Conservation (phyloP, 108 stramenopile genomes). For the Fistulifera pelliculosa region DNA sequence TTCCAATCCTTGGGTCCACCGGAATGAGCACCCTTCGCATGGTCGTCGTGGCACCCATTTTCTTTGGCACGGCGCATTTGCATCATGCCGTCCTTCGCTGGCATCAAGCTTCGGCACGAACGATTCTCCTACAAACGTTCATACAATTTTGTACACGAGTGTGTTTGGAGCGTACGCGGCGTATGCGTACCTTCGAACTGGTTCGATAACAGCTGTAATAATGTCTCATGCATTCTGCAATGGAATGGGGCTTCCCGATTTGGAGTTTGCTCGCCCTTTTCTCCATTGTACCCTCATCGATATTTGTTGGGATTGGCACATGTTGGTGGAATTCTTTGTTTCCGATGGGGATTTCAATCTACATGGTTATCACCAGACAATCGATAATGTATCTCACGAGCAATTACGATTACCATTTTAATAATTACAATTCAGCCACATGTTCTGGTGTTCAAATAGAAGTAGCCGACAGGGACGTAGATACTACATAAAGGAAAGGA, state of each 20-base stretch:
- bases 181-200: conserved; percentile 57
- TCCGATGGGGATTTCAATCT: conserved; percentile 23
- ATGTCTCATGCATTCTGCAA: conserved; percentile 72
- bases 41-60: conserved; percentile 52
- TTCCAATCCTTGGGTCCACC: conserved; percentile 31
- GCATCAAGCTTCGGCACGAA: conserved; percentile 11
- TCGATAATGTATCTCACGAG: not conserved
- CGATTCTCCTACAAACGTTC: conserved; percentile 27
- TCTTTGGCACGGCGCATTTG: conserved; percentile 77
- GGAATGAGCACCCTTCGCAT: conserved; percentile 10
- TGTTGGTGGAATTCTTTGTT: conserved; percentile 42
- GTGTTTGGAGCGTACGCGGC: conserved; percentile 74
- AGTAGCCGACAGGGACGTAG: no score
- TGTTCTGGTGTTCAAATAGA: no score
- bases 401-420: not conserved
- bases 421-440: not conserved
- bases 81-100: conserved; percentile 50
- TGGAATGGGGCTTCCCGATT: conserved; percentile 70
- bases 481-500: not conserved
- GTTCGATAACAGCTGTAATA: conserved; percentile 40
- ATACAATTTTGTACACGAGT: conserved; percentile 72
- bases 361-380: conserved; percentile 14
- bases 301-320: conserved; percentile 25
- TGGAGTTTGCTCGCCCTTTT: conserved; percentile 29
- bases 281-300: conserved; percentile 39